Base-by-base conservation (phyloP, 495 filamentous ascomycete genomes). In the Bathelium albidoporum region DNA sequence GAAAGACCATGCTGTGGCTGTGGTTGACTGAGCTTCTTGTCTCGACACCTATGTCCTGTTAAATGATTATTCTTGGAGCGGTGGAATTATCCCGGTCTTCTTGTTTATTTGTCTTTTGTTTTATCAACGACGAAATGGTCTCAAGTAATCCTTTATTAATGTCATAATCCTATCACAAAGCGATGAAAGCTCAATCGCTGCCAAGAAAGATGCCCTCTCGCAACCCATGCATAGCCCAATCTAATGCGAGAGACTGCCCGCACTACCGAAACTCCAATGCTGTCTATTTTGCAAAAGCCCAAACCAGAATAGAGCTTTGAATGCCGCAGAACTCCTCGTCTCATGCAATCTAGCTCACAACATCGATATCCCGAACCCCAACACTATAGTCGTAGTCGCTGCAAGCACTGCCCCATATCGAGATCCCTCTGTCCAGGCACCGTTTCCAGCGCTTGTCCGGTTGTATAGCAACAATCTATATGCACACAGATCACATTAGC, bases 361-460 rank as follows among this genome's bases (percentile, higher is more conserved):
- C 49, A 55, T 26, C 22, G 29, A 29, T 9, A 24, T 28, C 9
- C 49, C 49, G 29, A 55, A 55, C 22, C 49, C 49, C 24, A 55
- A 29, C 22, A 55, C 16, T 20, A 55, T n/a, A 10, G 16, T 16
- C 49, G 49, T 55, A 5, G 49, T 24, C 24, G 24, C 20, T 29
- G 49, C 49, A 29, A 28, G 29, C 49, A 55, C 9, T 9, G 24
- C 49, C 7, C 49, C 24, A 11, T 26, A 55, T 55, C 49, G 26
- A 11, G 49, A n/a, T 29, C 24, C 49, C 4, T 55, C 49, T 11
- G 24, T 20, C 49, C 49, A 55, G 9, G 31, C n/a, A 4, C 58
- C 58, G 20, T 10, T 60, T 20, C n/a, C 60, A 43, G 60, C 43
- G 5, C 60, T 31, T 7, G 60, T 62, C 16, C 49, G 61, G n/a